Percentiles rank a stretch among this genome's conserved stretches.
Conservation (phyloP, 164 flowering plant species). For the Vitis vinifera region ASM3070453v1 NC_081818.1:11078001-11078500, state of each 20-base stretch:
- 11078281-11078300: background rate
- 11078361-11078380: constrained; percentile 94
- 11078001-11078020: background rate
- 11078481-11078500: too few relatives aligned
- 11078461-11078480: background rate
- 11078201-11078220: constrained; percentile 79
- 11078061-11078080: background rate
- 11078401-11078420: background rate
- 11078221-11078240: constrained; percentile 26
- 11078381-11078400: constrained; percentile 46
- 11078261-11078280: too few relatives aligned
- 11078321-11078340: constrained; percentile 96
- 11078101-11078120: background rate
- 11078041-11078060: background rate
- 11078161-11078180: constrained; percentile 88
- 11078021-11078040: background rate
- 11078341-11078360: constrained; percentile 98
- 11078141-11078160: constrained; percentile 90
- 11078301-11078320: constrained; percentile 63
- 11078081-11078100: background rate
- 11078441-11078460: background rate
- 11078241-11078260: too few relatives aligned
- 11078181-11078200: constrained; percentile 46
- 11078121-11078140: constrained; percentile 54
- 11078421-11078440: background rate